A percentile compares a stretch with the other conserved stretches of the same genome.
phyloP scores from a whole-genome alignment of 1,284 basidiomycete genomes.

The Rhodotorula glutinis region DNA sequence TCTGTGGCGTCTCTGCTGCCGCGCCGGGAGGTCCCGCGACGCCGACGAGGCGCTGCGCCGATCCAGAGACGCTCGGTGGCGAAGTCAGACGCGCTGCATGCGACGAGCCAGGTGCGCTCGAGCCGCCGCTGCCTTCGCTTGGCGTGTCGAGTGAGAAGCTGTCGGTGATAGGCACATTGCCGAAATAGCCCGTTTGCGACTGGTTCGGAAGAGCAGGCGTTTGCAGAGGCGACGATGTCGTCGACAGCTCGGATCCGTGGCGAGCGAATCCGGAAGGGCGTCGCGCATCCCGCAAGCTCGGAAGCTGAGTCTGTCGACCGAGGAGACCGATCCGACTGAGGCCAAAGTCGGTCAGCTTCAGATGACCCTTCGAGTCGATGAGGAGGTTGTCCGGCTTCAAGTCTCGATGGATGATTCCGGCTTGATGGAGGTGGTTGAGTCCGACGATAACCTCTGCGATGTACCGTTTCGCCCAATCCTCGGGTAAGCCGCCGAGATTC shows the following conservation, averaged over 20 bases:
- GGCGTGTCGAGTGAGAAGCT: slow-evolving; percentile 41
- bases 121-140: slow-evolving; percentile 67
- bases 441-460: slow-evolving; percentile 94
- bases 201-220: slow-evolving; percentile 29
- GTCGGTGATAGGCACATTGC: slow-evolving; percentile 37
- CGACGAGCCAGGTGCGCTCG: slow-evolving; percentile 47
- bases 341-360: slow-evolving; percentile 98
- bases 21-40: slow-evolving; percentile 23
- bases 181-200: slow-evolving; percentile 40
- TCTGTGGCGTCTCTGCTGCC: slow-evolving; percentile 15
- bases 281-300: slow-evolving; percentile 65
- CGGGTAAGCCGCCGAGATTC: slow-evolving; percentile 83
- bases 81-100: slow-evolving; percentile 1
- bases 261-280: slow-evolving; percentile 19
- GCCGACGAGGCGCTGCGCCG: neutral
- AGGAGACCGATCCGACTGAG: slow-evolving; percentile 94
- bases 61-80: neutral
- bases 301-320: slow-evolving; percentile 76
- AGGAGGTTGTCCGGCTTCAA: slow-evolving; percentile 97
- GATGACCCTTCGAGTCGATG: slow-evolving; percentile 91
- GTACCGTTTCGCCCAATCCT: slow-evolving; percentile 96
- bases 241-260: slow-evolving; percentile 28
- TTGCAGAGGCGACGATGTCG: slow-evolving; percentile 28
- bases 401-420: slow-evolving; percentile 97
- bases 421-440: slow-evolving; percentile 88